A percentile compares a stretch with the other conserved stretches of the same genome.
These are phyloP conservation scores for Trichoderma aggressivum DNA, from an alignment of 2,329 filamentous ascomycete species.

Conservation along the genomic window DNA sequence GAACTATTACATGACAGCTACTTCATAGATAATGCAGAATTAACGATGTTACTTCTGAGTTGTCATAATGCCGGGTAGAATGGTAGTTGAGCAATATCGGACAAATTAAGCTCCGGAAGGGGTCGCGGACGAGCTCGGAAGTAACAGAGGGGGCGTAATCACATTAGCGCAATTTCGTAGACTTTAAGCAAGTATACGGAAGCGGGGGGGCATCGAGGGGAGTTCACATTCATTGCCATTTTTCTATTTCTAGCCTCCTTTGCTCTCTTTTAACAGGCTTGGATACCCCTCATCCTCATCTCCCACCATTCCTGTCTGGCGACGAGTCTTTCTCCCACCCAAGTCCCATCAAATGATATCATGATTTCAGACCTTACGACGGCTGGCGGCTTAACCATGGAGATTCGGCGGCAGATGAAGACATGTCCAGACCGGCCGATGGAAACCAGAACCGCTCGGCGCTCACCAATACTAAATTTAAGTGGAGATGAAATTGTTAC, in stretches of 20 bases:
- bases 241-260: not conserved
- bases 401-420: not conserved
- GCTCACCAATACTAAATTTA: not conserved
- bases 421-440: not conserved
- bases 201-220: not conserved
- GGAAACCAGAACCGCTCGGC: not conserved
- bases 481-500: not conserved
- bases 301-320: not conserved
- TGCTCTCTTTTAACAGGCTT: not conserved
- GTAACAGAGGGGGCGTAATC: not conserved
- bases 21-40: not conserved
- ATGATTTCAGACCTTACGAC: not conserved
- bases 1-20: not conserved
- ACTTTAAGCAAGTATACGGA: not conserved
- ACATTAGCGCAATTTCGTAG: not conserved
- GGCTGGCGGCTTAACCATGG: not conserved
- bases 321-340: not conserved
- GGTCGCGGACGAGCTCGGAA: constrained; percentile 9
- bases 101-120: not conserved
- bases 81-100: not conserved
- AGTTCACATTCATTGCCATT: not conserved
- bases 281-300: not conserved
- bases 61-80: not conserved
- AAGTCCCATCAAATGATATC: not conserved
- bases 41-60: not conserved